These are phyloP conservation scores for Echria macrotheca DNA, from an alignment of 495 filamentous ascomycete species.

Conservation along the genomic window DNA sequence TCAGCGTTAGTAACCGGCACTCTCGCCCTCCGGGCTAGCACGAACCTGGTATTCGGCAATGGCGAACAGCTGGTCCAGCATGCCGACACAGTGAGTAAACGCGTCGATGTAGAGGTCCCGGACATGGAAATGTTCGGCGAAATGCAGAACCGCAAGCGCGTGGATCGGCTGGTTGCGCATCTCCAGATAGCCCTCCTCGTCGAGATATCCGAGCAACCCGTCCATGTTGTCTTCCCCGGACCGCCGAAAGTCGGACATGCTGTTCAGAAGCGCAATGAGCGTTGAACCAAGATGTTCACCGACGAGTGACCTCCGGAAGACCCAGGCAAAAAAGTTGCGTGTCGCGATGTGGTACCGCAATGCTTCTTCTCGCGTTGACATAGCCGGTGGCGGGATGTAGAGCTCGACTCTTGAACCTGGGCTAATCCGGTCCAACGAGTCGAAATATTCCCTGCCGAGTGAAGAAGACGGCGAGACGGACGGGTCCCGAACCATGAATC, in stretches of 20 bases:
- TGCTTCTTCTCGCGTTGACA: constrained; percentile 41
- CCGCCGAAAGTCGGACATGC: constrained; percentile 51
- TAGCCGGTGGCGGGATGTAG: constrained; percentile 55
- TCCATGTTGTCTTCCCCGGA: constrained; percentile 41
- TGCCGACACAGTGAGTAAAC: constrained; percentile 63
- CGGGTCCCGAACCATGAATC: constrained; percentile 34
- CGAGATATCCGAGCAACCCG: constrained; percentile 51
- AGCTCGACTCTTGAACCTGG: constrained; percentile 44
- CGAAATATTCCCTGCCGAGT: constrained; percentile 12
- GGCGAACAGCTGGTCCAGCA: constrained; percentile 49
- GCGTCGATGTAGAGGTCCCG: constrained; percentile 55
- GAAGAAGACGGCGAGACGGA: constrained; percentile 13
- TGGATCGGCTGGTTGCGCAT: constrained; percentile 54
- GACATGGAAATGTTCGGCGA: constrained; percentile 55
- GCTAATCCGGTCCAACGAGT: constrained; percentile 10
- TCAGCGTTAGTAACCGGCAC: constrained; percentile 5
- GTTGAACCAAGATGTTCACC: constrained; percentile 53
- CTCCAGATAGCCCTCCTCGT: constrained; percentile 56
- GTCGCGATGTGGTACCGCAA: constrained; percentile 56
- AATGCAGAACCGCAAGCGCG: constrained; percentile 52
- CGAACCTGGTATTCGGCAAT: constrained; percentile 53
- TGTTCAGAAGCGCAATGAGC: constrained; percentile 51
- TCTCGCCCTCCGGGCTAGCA: background rate
- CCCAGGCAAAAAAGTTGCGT: constrained; percentile 65
- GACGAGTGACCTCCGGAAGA: constrained; percentile 55